Base-by-base conservation (phyloP, 257 asterid genomes). In the Primulina huaijiensis region DNA sequence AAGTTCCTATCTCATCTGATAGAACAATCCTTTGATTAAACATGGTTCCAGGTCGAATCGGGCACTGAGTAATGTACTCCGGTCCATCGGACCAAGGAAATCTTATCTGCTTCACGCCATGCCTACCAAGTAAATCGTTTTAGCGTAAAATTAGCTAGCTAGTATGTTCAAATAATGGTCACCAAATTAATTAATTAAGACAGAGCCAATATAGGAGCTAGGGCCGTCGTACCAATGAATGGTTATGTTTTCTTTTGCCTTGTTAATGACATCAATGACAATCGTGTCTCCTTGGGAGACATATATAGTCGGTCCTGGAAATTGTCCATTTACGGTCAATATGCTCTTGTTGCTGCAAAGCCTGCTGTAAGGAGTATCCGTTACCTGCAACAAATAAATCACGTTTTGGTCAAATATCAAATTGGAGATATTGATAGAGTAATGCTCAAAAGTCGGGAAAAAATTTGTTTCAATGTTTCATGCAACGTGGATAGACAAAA, bases 11-110 rank as follows among this genome's bases (percentile, higher is more conserved):
- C 69, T 87, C 92, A 6, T 82, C 84, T 0, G 88, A 79, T 12
- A 84, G 53, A 29, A 78, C 73, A 0, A 87, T 70, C 27, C 61
- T 76, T 37, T 87, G 86, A 35, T 74, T 76, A 27, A 87, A 87
- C 1, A 29, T 81, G 0, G 71, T 64, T 7, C 87, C 89, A 0
- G 89, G 92, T 20, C 35, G 73, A 10, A 87, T 70, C 0, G 92
- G 89, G 63, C 92, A 84, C 14, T 82, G 92, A 0, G 92, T 87
- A 2, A 87, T 71, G 50, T 62, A 84, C 19, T 30, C 82, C 0
- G 92, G 89, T 12, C 92, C 89, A 14, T 87, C 89, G 0, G 88
- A 66, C 92, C 92, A 84, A 1, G 92, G 92, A 62, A 77, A 75
- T 66, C 88, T 79, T 8, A 82, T 83, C 38, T 82, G 89, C 33